Conservation (phyloP, 2,329 filamentous ascomycete species). For the Cucurbitaria berberidis region DNA sequence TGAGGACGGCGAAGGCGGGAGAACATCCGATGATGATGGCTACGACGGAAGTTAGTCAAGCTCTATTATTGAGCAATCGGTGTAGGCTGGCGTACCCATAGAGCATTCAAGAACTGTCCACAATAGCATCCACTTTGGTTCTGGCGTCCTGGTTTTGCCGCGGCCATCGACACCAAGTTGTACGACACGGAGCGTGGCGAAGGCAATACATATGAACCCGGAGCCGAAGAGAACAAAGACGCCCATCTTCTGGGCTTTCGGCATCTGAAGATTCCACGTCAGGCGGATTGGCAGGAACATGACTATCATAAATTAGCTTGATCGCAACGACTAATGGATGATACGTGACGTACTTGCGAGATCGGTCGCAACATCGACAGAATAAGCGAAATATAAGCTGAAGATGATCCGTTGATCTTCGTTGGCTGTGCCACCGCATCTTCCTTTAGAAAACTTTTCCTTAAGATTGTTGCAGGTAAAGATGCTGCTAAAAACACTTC, state of each 20-base stretch:
- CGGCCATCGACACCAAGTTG: slow-evolving; percentile 36
- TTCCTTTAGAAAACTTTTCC: slow-evolving; percentile 43
- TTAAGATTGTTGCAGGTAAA: slow-evolving; percentile 47
- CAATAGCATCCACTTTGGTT: slow-evolving; percentile 43
- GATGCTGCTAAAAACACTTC: slow-evolving; percentile 44
- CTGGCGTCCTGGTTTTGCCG: slow-evolving; percentile 28
- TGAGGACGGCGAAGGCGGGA: slow-evolving; percentile 12
- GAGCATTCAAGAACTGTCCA: slow-evolving; percentile 45
- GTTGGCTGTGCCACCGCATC: slow-evolving; percentile 26
- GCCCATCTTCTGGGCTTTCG: slow-evolving; percentile 38
- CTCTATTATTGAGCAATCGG: too few relatives aligned
- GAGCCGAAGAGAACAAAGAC: slow-evolving; percentile 35
- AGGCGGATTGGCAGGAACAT: slow-evolving; percentile 47
- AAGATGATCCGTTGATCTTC: slow-evolving; percentile 17
- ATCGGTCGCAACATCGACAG: slow-evolving; percentile 44
- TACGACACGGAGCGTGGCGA: slow-evolving; percentile 34
- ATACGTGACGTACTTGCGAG: slow-evolving; percentile 32
- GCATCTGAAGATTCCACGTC: slow-evolving; percentile 47
- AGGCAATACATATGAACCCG: slow-evolving; percentile 25
- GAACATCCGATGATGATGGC: slow-evolving; percentile 22
- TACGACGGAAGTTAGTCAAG: slow-evolving; percentile 2
- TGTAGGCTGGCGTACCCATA: slow-evolving; percentile 28
- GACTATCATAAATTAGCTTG: slow-evolving; percentile 23
- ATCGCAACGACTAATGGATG: background rate
- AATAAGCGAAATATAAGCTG: slow-evolving; percentile 45